Conservation (phyloP, 441 rosid genomes). For the Breynia disticha region DNA sequence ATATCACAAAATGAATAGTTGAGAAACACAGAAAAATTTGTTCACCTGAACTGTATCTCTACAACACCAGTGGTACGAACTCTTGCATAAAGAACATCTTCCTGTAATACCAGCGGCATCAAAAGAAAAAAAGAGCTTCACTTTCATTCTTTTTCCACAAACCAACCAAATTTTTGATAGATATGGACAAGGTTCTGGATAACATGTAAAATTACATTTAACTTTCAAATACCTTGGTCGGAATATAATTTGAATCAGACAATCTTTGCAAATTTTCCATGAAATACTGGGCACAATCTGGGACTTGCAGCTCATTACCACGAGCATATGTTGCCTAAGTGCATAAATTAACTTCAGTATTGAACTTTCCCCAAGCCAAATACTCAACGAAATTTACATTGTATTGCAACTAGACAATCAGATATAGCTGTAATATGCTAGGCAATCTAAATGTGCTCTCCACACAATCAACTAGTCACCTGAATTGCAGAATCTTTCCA, state of each 20-base stretch:
- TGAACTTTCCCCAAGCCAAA: too few species aligned
- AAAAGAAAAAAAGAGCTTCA: too few species aligned
- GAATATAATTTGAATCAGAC: conserved; percentile 68
- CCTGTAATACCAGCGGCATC: conserved; percentile 38
- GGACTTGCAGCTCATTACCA: conserved; percentile 87
- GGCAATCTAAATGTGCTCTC: conserved; percentile 5
- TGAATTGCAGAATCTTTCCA: conserved; percentile 95
- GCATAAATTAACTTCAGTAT: conserved; percentile 3
- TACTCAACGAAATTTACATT: too few species aligned
- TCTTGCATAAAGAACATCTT: conserved; percentile 91
- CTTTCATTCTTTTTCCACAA: too few species aligned
- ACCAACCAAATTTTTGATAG: too few species aligned
- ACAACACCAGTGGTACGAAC: conserved; percentile 98
- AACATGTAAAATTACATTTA: too few species aligned
- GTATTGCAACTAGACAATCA: too few species aligned
- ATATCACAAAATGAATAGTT: not conserved
- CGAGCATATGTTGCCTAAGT: conserved; percentile 77
- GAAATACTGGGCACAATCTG: conserved; percentile 82
- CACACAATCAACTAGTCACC: conserved; percentile 29
- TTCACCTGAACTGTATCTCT: conserved; percentile 97
- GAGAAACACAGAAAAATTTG: conserved; percentile 1
- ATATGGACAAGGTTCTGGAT: too few species aligned
- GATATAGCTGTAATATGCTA: too few species aligned
- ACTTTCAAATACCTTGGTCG: conserved; percentile 60
- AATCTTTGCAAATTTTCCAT: conserved; percentile 86